Evolutionary conservation across 2,329 filamentous ascomycete genomes (phyloP), one percentile per base, ranked within the genome.

Genomic region (Achaetomium macrosporum): DNA sequence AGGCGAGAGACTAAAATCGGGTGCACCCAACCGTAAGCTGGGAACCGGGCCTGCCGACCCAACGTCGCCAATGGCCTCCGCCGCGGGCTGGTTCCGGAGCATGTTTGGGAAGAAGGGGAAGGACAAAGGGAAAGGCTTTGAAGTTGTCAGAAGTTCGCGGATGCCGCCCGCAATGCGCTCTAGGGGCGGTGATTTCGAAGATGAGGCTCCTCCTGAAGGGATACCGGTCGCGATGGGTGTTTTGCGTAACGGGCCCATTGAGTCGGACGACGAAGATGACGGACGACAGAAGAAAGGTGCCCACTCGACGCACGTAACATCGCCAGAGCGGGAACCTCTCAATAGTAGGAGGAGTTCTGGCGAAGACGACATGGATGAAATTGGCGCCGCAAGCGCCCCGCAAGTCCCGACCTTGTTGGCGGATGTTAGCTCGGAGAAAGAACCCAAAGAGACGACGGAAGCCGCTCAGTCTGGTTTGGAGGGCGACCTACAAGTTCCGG

Each of bases 11-110:
- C 73, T 97, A 12, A 91, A 86, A 61, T 87, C 90, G 1, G 88
- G 90, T 55, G 83, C 83, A 3, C 87, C 87, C 0, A 90, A 88
- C 17, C 81, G 93, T 46, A 92, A 88, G 66, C 76, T 96, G 47
- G 92, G 93, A 63, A 99, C 93, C 5, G 93, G 93, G 0, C 93
- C 93, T 2, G 90, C 91, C 9, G 92, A 99, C 72, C 93, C 93
- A 0, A 96, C 91, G 36, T 89, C 91, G 0, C 90, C 91, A 0
- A 88, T 96, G 17, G 87, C 90, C 1, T 92, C 88, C 8, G 92
- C 93, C 0, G 87, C 88, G 0, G 89, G 90, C 5, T 99, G 92
- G 90, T 82, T 97, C 68, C 85, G 88, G 61, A 81, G 78, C 48
- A 66, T 96, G 6, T 81, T 96, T 54, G 85, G 84, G 12, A 87